Base-by-base conservation (phyloP, 306 rosid species). In the Oemleria cerasiformis region DNA sequence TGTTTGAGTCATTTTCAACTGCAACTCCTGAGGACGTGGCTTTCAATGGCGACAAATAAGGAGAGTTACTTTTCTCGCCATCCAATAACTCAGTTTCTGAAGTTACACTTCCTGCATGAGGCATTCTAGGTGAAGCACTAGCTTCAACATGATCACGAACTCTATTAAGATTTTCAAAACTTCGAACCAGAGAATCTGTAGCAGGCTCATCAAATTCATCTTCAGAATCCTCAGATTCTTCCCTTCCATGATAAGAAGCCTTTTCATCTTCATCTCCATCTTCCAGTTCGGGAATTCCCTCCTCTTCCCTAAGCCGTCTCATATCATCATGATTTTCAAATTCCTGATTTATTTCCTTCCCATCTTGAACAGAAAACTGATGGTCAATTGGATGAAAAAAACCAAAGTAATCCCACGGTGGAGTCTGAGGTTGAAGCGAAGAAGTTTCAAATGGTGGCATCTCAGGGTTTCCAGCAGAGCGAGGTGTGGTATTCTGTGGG, bases 321-420 rank as follows among this genome's bases (percentile, higher is more conserved):
- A 79, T 73, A 71, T 86, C 87, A 82, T 84, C 91, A 20, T 63
- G 71, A 75, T 70, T 68, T 62, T 85, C 88, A 49, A 74, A 63
- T 57, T 76, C 86, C 17, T 77, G 87, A 68, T 48, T 84, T 70
- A 62, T 30, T 20, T 67, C 84, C 73, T 85, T 89, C 50, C 79
- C 86, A 17, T 91, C 97, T 73, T 86, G 91, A 68, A 77, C 87
- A 68, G 96, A 86, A 80, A 86, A 85, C 42, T 89, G 90, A 80
- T 85, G 79, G 68, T 95, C 91, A 70, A 77, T 75, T 17, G 97
- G 88, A 73, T 86, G 83, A 78, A 87, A 94, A 70, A 91, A 80
- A 19, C 88, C 96, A 79, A 92, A 92, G 84, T 81, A 95, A 89
- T 95, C 97, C 99, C 99, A 91, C 4, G 82, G 88, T 40, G 81